A percentile compares a stretch with the other conserved stretches of the same genome.
phyloP scores from a whole-genome alignment of 345 rosid species.

The Sonneratia caseolaris region DNA sequence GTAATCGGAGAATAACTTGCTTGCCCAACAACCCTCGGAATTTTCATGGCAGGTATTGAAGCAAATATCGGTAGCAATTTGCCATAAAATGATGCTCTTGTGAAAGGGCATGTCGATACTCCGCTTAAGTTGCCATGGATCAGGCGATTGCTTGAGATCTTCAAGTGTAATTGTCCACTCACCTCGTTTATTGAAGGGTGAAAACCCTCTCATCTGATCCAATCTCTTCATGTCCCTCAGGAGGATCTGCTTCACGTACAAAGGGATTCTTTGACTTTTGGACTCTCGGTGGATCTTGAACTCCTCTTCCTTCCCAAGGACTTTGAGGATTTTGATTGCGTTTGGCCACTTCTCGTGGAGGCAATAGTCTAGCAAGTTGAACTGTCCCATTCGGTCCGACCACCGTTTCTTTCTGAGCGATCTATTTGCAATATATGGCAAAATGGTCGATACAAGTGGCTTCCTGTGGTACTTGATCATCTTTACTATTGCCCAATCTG shows the following conservation, averaged over 20 bases:
- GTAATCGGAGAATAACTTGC: constrained; percentile 12
- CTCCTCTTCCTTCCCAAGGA: background rate
- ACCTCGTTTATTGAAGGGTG: constrained; percentile 11
- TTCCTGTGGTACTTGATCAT: constrained; percentile 2
- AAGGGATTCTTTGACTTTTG: background rate
- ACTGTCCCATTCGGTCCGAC: constrained; percentile 3
- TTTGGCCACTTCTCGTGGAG: constrained; percentile 5
- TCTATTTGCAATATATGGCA: constrained; percentile 5
- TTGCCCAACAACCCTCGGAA: background rate
- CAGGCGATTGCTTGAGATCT: background rate
- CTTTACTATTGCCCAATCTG: constrained; percentile 10
- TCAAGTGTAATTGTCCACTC: background rate
- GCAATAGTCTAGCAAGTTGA: constrained; percentile 10
- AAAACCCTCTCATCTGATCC: background rate
- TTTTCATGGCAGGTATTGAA: background rate
- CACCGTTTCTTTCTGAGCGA: constrained; percentile 3
- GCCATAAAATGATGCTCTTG: constrained; percentile 9
- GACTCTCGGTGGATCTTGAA: background rate
- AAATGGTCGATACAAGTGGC: background rate
- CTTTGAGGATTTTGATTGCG: background rate
- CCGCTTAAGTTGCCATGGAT: background rate
- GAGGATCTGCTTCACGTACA: background rate
- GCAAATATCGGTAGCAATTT: constrained; percentile 9
- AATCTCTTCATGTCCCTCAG: constrained; percentile 2
- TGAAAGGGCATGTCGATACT: constrained; percentile 7